Evolutionary conservation across 1,139 yeast genomes (phyloP).

Genomic region (Kodamaea alishanica): DNA sequence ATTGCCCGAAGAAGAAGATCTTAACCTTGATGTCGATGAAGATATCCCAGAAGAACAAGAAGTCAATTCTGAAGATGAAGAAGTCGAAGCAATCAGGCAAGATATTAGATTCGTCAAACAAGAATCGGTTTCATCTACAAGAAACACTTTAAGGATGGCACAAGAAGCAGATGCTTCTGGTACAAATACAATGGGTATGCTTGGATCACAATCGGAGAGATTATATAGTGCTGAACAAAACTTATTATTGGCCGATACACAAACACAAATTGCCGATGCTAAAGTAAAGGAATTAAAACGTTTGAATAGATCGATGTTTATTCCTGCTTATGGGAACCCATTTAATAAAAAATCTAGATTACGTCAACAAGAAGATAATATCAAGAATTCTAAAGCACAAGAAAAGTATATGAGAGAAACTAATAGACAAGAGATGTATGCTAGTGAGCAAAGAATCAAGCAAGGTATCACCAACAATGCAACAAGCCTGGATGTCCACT

Average conservation of each 20-base stretch:
- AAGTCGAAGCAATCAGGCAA: slow-evolving; percentile 81
- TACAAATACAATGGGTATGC: slow-evolving; percentile 82
- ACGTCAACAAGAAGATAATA: slow-evolving; percentile 69
- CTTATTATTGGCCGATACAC: slow-evolving; percentile 73
- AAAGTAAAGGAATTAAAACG: slow-evolving; percentile 78
- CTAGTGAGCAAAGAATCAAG: slow-evolving; percentile 45
- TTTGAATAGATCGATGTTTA: slow-evolving; percentile 76
- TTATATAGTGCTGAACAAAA: slow-evolving; percentile 77
- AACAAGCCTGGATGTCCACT: slow-evolving; percentile 37
- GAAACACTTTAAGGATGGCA: slow-evolving; percentile 84
- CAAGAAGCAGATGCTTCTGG: slow-evolving; percentile 92
- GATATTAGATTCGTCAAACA: slow-evolving; percentile 84
- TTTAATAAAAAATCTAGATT: slow-evolving; percentile 78
- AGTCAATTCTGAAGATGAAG: slow-evolving; percentile 68
- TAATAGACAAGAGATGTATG: slow-evolving; percentile 42
- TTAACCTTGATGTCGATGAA: slow-evolving; percentile 38
- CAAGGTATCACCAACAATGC: slow-evolving; percentile 40
- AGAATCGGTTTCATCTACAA: slow-evolving; percentile 79
- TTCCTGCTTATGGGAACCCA: slow-evolving; percentile 80
- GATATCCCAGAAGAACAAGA: slow-evolving; percentile 44
- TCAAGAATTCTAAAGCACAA: slow-evolving; percentile 62
- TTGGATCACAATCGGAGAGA: slow-evolving; percentile 88
- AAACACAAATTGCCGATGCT: slow-evolving; percentile 77
- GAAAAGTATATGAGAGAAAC: slow-evolving; percentile 51
- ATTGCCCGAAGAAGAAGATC: slow-evolving; percentile 33